phyloP scores from a whole-genome alignment of 2,329 filamentous ascomycete species.

The Teratosphaeria zuluensis region DNA sequence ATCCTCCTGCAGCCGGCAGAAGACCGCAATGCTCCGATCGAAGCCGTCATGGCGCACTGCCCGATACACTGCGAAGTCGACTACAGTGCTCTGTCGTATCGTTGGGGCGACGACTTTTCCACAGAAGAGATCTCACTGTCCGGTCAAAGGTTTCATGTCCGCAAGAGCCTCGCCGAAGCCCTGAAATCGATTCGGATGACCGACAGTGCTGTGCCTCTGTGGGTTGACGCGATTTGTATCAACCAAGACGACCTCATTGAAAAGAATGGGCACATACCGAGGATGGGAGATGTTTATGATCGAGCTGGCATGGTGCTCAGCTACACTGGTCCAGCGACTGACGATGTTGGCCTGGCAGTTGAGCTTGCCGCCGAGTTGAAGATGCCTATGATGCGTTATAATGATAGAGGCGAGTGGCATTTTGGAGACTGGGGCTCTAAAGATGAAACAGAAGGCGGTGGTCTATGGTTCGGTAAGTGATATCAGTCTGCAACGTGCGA shows the following conservation, averaged over 20 bases:
- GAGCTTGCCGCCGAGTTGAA: constrained; percentile 3
- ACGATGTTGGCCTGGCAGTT: constrained; percentile 5
- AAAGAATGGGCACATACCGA: background rate
- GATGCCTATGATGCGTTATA: constrained; percentile 5
- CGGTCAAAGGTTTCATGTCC: background rate
- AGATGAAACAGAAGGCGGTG: background rate
- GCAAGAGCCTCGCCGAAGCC: background rate
- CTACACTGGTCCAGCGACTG: background rate
- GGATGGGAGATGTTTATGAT: background rate
- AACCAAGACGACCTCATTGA: background rate
- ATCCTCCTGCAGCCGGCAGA: background rate
- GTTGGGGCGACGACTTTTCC: constrained; percentile 3
- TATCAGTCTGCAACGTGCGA: background rate
- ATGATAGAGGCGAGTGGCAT: constrained; percentile 5
- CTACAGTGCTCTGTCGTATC: constrained; percentile 7
- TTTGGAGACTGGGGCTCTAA: constrained; percentile 3
- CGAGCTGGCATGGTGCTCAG: background rate
- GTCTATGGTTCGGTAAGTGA: background rate
- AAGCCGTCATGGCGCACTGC: constrained; percentile 3
- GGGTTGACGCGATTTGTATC: constrained; percentile 1
- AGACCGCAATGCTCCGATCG: background rate
- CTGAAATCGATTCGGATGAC: background rate
- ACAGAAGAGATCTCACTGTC: background rate
- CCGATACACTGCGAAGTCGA: constrained; percentile 4
- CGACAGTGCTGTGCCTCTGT: background rate